phyloP scores from a whole-genome alignment of 2,329 filamentous ascomycete species.

The Aspergillus novoparasiticus region DNA sequence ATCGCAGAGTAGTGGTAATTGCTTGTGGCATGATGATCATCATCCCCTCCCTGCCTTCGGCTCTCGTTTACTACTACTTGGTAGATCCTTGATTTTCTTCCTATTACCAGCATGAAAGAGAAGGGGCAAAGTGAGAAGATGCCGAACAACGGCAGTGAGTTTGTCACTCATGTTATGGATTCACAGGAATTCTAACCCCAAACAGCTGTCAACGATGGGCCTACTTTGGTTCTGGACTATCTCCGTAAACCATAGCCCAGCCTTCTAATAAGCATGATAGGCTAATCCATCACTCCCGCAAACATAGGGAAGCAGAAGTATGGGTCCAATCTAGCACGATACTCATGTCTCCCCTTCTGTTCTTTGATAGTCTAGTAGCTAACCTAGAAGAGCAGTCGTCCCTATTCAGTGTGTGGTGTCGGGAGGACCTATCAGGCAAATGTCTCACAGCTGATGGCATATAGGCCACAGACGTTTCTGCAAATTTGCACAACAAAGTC shows the following conservation, averaged over 20 bases:
- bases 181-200: not conserved
- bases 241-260: conserved; percentile 43
- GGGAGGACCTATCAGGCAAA: not conserved
- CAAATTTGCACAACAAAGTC: conserved; percentile 63
- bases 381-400: conserved; percentile 43
- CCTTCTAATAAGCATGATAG: not conserved
- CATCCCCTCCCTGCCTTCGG: not conserved
- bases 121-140: conserved; percentile 41
- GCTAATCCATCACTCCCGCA: not conserved
- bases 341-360: not conserved
- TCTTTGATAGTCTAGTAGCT: not conserved
- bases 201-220: conserved; percentile 30
- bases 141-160: conserved; percentile 34
- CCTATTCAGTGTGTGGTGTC: conserved; percentile 51
- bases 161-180: too few species aligned
- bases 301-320: conserved; percentile 54
- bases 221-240: conserved; percentile 53
- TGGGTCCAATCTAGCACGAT: not conserved
- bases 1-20: not conserved
- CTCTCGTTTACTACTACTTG: not conserved
- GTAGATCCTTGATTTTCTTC: conserved; percentile 7
- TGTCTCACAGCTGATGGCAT: not conserved
- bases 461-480: conserved; percentile 59
- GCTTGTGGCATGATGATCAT: not conserved
- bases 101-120: conserved; percentile 37